Percentiles rank a stretch among this genome's conserved stretches.
Evolutionary conservation across 148 eudicot species (phyloP).

Genomic region (Limonium bicolor): DNA sequence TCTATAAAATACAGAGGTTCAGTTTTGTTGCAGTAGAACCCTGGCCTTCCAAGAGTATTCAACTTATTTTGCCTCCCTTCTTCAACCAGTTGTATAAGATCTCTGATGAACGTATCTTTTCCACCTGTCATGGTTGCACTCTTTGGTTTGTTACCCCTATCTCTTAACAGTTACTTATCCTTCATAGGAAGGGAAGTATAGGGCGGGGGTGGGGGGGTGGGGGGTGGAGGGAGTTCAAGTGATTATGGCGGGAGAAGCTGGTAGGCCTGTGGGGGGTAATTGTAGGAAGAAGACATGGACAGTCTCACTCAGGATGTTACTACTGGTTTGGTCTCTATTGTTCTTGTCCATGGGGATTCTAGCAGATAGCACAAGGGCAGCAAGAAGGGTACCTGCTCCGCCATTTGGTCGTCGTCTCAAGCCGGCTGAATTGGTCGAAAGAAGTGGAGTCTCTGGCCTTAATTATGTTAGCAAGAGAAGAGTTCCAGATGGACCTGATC

Average conservation of each 20-base stretch:
- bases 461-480: conserved; percentile 60
- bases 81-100: too few species aligned
- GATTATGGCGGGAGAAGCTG: conserved; percentile 19
- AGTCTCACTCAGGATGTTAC: conserved; percentile 18
- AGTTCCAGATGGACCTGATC: conserved; percentile 91
- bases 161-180: conserved; percentile 9
- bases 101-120: too few species aligned
- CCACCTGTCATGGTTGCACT: conserved; percentile 26
- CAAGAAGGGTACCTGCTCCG: conserved; percentile 1
- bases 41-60: too few species aligned
- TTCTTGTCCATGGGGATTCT: conserved; percentile 24
- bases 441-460: conserved; percentile 13
- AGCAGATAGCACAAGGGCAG: conserved; percentile 6
- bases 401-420: conserved; percentile 11
- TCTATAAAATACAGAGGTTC: too few species aligned
- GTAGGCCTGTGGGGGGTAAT: conserved; percentile 6
- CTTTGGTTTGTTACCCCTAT: conserved; percentile 10
- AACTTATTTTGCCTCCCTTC: too few species aligned
- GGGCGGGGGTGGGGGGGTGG: conserved; percentile 4
- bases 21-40: too few species aligned
- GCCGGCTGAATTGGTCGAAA: conserved; percentile 15
- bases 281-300: conserved; percentile 19
- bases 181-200: conserved; percentile 18
- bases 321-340: conserved; percentile 30
- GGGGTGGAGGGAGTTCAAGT: background rate